phyloP scores from a whole-genome alignment of 2,329 filamentous ascomycete species.

The Neofusicoccum sp. region DNA sequence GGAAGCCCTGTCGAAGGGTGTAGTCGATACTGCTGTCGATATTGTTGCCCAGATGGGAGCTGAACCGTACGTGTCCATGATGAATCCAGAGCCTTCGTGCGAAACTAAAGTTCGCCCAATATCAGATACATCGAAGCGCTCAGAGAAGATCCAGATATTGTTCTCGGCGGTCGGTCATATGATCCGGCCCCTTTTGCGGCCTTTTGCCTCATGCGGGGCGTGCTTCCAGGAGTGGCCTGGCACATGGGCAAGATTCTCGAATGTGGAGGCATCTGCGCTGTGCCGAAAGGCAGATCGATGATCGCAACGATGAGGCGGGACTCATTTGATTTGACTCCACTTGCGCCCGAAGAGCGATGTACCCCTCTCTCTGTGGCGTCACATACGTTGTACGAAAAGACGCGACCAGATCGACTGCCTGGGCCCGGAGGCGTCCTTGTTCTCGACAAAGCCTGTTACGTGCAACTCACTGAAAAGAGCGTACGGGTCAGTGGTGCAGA shows the following conservation, averaged over 20 bases:
- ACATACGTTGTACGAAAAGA: slow-evolving; percentile 57
- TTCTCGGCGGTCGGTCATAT: slow-evolving; percentile 44
- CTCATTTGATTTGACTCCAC: slow-evolving; percentile 49
- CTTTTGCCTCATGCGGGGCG: slow-evolving; percentile 17
- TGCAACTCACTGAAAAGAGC: slow-evolving; percentile 28
- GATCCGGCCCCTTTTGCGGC: slow-evolving; percentile 28
- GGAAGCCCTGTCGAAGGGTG: no score
- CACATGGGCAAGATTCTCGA: slow-evolving; percentile 60
- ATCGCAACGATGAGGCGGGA: slow-evolving; percentile 46
- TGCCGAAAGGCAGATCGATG: slow-evolving; percentile 47
- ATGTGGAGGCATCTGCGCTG: slow-evolving; percentile 49
- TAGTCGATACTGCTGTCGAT: no score
- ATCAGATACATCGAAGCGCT: background rate
- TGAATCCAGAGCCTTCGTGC: no score
- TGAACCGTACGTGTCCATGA: no score
- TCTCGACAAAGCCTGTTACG: slow-evolving; percentile 42
- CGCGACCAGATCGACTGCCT: slow-evolving; percentile 49
- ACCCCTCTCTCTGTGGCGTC: slow-evolving; percentile 52
- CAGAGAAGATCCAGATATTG: slow-evolving; percentile 42
- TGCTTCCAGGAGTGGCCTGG: slow-evolving; percentile 1
- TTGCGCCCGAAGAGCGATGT: slow-evolving; percentile 41
- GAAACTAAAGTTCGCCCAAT: no score
- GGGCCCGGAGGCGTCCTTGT: slow-evolving; percentile 53
- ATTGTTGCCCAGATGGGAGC: no score
- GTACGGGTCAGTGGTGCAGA: background rate